phyloP scores from a whole-genome alignment of 2,329 filamentous ascomycete species.

The Parastagonospora nodorum region DNA sequence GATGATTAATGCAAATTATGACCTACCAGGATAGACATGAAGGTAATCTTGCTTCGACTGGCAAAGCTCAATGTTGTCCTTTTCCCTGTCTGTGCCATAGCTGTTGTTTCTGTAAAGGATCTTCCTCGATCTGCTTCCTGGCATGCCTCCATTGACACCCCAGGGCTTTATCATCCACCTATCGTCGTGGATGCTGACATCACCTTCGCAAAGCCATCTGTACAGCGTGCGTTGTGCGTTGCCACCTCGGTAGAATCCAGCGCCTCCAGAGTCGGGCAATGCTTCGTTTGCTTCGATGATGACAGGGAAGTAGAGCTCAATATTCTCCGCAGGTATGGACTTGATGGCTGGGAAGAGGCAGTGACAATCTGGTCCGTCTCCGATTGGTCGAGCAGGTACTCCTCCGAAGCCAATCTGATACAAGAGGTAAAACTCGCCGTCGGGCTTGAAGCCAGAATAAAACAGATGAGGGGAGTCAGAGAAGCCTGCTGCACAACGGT shows the following conservation, averaged over 20 bases:
- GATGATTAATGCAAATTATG: neutral
- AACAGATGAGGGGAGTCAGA: conserved; percentile 58
- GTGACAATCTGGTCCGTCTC: conserved; percentile 57
- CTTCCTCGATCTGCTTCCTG: conserved; percentile 52
- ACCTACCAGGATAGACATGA: conserved; percentile 47
- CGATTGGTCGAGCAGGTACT: conserved; percentile 53
- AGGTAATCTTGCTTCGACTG: conserved; percentile 57
- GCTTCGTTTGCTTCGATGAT: conserved; percentile 56
- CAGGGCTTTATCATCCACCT: conserved; percentile 57
- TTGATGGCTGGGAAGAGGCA: conserved; percentile 59
- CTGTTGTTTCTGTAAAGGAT: conserved; percentile 50
- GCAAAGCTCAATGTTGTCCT: conserved; percentile 44
- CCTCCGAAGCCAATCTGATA: conserved; percentile 59
- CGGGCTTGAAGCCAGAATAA: conserved; percentile 56
- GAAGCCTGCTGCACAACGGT: conserved; percentile 57
- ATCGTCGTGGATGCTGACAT: conserved; percentile 56
- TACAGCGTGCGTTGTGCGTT: conserved; percentile 57
- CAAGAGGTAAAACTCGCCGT: conserved; percentile 56
- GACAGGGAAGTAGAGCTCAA: conserved; percentile 56
- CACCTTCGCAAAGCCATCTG: conserved; percentile 52
- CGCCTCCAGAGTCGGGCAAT: conserved; percentile 54
- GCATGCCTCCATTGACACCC: conserved; percentile 55
- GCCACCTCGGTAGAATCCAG: conserved; percentile 55
- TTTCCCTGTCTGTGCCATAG: conserved; percentile 38
- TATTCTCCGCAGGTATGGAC: conserved; percentile 55